Evolutionary conservation across 495 filamentous ascomycete genomes (phyloP), one percentile per base, ranked within the genome.

Genomic region (Penicillium dipodomyicola): DNA sequence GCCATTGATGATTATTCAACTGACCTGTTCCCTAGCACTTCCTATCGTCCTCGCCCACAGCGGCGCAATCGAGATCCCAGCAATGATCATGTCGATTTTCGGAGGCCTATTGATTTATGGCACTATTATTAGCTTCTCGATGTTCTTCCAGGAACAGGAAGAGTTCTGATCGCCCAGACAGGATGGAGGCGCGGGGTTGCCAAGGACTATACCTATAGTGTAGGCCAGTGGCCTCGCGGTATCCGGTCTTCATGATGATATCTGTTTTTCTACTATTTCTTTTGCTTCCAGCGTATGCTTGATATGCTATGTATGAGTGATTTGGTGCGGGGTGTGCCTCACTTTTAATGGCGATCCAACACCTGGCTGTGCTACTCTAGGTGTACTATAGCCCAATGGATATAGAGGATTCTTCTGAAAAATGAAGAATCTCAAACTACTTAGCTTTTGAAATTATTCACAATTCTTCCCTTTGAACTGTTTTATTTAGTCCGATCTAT

Each of bases 71-170:
- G 63, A 81, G 50, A 68, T 87, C 40, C 82, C 89, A n/a, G 94
- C 94, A 30, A 96, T 96, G 90, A 75, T 89, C 70, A 97, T 99
- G 94, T 92, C 87, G 29, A 89, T 97, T 62, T 72, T 94, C 49
- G 94, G 94, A 20, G 94, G 94, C 42, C 72, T 96, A 40, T 72
- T 99, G 70, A 97, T 97, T 63, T 99, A 99, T 71, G 91, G 91
- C 33, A 99, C 94, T 14, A 96, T 99, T 68, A 94, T 97, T 69
- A 91, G 86, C 71, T 99, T 99, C 75, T 87, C 84, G 39, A 90
- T 95, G 90, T 97, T 97, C 77, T 99, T 99, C 81, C 86, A 91
- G 71, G 91, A 97, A 70, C 90, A 97, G 76, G 84, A 92, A 60
- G 94, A 96, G 62, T 98, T 90, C 63, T 85, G 59, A 72, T 58